Evolutionary conservation across 2,329 filamentous ascomycete genomes (phyloP), one percentile per base, ranked within the genome.

Genomic region (Penicillium sp.): DNA sequence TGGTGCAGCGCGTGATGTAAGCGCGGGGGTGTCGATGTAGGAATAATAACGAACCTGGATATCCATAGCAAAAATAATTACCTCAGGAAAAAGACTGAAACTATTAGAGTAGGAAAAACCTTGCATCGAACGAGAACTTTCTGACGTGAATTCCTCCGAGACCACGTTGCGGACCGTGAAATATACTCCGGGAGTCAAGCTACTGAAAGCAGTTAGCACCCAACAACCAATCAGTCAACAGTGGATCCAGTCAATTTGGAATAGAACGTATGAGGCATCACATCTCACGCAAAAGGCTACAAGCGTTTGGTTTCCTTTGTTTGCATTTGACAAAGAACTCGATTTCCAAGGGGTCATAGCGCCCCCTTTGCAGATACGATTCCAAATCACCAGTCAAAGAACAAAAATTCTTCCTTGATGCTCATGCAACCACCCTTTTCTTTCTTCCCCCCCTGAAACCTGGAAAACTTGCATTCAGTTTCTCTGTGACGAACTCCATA

Each of bases 241-340:
- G 58, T 59, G 58, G 58, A 59, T 18, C 37, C 42, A 43, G 37
- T 6, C 35, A 33, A 61, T 61, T 61, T 61, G 58, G 58, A 61
- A 61, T 61, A 56, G 7, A 9, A 47, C 27, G 42, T 29, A 51
- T 25, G 58, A 35, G 27, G 15, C 22, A 52, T 56, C 53, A 53
- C 50, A 14, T 42, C 48, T 53, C 55, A 54, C 47, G 41, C 49
- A 52, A 51, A 44, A 23, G 9, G 41, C 33, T 51, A 33, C 45
- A 9, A 35, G 15, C 11, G 37, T 40, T n/a, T 41, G 37, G 5
- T 43, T 48, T 20, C 43, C 47, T n/a, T 55, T 59, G 47, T 53
- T 53, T 54, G 56, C 47, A 53, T 53, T 53, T 54, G 50, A 44
- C 50, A 54, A 44, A 22, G 26, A 23, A 35, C 35, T 23, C 14